Evolutionary conservation across 78 protist species (phyloP).

Genomic region (Dictyostelium intermedium): DNA sequence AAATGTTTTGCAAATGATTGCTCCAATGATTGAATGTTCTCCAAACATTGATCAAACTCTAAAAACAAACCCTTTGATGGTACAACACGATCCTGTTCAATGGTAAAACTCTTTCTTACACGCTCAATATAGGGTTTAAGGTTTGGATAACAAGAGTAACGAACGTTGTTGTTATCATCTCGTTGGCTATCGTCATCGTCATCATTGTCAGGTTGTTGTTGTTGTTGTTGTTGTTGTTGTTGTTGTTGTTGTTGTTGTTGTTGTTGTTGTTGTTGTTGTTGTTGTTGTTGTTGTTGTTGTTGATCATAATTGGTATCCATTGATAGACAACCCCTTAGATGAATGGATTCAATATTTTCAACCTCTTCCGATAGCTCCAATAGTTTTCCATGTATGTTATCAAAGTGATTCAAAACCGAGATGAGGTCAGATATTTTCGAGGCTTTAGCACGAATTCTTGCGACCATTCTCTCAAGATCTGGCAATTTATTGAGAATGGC

Average conservation of each 20-base stretch:
- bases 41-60: slow-evolving; percentile 43
- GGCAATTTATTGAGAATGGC: slow-evolving; percentile 26
- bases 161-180: neutral
- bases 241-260: too few species aligned
- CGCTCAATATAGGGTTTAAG: neutral
- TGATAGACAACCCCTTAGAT: neutral
- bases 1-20: slow-evolving; percentile 4
- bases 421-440: slow-evolving; percentile 44
- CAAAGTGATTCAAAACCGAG: slow-evolving; percentile 52
- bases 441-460: slow-evolving; percentile 45
- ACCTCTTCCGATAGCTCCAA: neutral
- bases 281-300: too few species aligned
- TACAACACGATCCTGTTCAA: neutral
- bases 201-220: neutral
- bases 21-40: neutral
- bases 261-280: too few species aligned
- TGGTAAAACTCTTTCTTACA: neutral
- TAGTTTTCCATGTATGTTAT: neutral
- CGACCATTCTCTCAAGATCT: slow-evolving; percentile 74
- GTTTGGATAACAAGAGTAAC: slow-evolving; percentile 33
- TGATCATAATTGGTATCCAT: neutral
- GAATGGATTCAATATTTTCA: neutral
- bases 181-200: neutral
- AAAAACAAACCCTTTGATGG: slow-evolving; percentile 16
- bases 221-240: neutral